These are phyloP conservation scores for Phanerochaete sordida DNA, from an alignment of 768 basidiomycete genomes.

Conservation along the genomic window DNA sequence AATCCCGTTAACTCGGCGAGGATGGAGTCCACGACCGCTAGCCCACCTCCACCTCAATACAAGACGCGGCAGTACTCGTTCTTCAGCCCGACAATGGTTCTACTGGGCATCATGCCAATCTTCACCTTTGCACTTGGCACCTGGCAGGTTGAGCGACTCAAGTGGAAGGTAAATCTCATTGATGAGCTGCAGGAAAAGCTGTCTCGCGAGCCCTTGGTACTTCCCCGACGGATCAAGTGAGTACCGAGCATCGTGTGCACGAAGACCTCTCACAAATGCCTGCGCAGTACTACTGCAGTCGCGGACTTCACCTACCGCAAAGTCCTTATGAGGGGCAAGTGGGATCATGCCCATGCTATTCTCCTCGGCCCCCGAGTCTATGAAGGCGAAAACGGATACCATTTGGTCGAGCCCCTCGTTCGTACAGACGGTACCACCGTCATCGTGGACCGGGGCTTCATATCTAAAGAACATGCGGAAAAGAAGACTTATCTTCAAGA, in stretches of 20 bases:
- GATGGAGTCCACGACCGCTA: constrained; percentile 9
- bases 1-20: not conserved
- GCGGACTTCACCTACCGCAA: constrained; percentile 90
- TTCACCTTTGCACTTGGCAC: constrained; percentile 87
- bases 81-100: constrained; percentile 65
- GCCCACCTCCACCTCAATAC: constrained; percentile 31
- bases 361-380: constrained; percentile 82
- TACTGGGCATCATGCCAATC: constrained; percentile 83
- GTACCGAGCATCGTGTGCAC: constrained; percentile 18
- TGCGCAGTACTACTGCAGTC: constrained; percentile 59
- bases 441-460: constrained; percentile 91
- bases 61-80: constrained; percentile 56
- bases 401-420: constrained; percentile 83
- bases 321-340: constrained; percentile 72
- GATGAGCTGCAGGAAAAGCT: constrained; percentile 93
- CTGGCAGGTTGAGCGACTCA: constrained; percentile 91
- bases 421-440: constrained; percentile 81
- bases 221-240: constrained; percentile 89
- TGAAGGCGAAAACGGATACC: constrained; percentile 84
- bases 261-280: not conserved
- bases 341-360: constrained; percentile 78
- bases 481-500: constrained; percentile 33
- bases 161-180: constrained; percentile 94
- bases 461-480: constrained; percentile 54
- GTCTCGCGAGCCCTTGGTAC: constrained; percentile 65